Base-by-base conservation (phyloP, 116 monocot species). In the Zostera marina region DNA sequence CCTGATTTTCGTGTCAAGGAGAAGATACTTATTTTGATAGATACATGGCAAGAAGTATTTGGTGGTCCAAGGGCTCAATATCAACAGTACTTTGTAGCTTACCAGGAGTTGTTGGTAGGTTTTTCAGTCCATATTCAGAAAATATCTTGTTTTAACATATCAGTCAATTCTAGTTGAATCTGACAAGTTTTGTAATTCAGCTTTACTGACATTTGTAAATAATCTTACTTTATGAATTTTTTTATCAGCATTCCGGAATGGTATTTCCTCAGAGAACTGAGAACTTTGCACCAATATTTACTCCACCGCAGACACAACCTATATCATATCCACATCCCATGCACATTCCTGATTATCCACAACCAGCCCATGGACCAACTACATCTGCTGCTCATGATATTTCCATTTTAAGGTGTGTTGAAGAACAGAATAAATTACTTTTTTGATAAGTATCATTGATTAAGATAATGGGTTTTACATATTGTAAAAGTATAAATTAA, bases 1-100 rank as follows among this genome's bases (percentile, higher is more conserved):
- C 74, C 86, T 73, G 87, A 90, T 77, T 75, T 76, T 70, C 83
- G 73, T 69, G 91, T 99, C 58, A 99, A 99, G 62, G 98, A 99
- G 76, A 99, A 99, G 66, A 75, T 90, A 71, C 67, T 98, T 26
- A 22, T 71, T 56, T 56, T 98, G 60, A 73, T 98, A 53, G 85
- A 98, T 74, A 90, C 81, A 4, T 98, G 98, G 98, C 98, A 98
- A 79, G 98, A 98, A 75, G 86, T 91, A 47, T 98, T 98, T 74
- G 91, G 89, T 58, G 96, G 91, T 9, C 73, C 91, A 71, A 77
- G 83, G 55, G 98, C 86, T 56, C 86, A 75, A 73, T 74, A 90
- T 71, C 86, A 86, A 14, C 98, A 98, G 47, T 98, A 90, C 52
- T 83, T 76, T 68, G 74, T 71, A 42, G 98, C 90, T 45, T 98